Evolutionary conservation across 192 early-diverging fungal genomes (phyloP), one percentile per base, ranked within the genome.

Genomic region (Coemansia sp.): DNA sequence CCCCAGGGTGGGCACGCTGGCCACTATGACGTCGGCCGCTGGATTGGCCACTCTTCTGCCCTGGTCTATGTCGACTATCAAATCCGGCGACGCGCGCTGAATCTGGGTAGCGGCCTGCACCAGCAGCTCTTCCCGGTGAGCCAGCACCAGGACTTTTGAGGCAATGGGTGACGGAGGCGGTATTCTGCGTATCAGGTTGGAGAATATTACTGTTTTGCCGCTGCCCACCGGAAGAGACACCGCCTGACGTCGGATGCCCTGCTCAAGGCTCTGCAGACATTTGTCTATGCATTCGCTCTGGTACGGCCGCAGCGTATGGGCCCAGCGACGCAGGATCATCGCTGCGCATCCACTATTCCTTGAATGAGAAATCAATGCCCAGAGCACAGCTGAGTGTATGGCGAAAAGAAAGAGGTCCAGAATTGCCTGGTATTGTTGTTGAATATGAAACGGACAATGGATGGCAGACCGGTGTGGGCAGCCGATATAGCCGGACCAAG

Each of bases 161-260:
- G 92, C 92, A 20, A 64, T 57, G 1, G 84, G 82, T 2, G 77
- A 84, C 0, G 88, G 89, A 4, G 61, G 36, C 0, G 87, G 88
- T 7, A 98, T 84, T 29, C 72, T 66, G 8, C 87, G 73, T 55
- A 98, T 90, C 42, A 98, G 76, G 76, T 93, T 84, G 0, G 93
- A 83, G 68, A 96, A 95, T 18, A 96, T 84, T 76, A 94, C 93
- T 25, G 94, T 96, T 67, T 96, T 96, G 18, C 94, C 94, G 66
- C 90, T 92, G 18, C 94, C 94, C 64, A 88, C 88, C 17, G 91
- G 91, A 22, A 95, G 80, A 7, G 90, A 92, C 5, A 92, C 91
- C 16, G 90, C 88, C 73, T 95, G 92, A 7, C 94, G 73, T 52
- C 72, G 81, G 16, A 88, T 61, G 5, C 93, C 93, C 7, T 76